Conservation (phyloP, 768 basidiomycete genomes). For the Trametes meyenii region DNA sequence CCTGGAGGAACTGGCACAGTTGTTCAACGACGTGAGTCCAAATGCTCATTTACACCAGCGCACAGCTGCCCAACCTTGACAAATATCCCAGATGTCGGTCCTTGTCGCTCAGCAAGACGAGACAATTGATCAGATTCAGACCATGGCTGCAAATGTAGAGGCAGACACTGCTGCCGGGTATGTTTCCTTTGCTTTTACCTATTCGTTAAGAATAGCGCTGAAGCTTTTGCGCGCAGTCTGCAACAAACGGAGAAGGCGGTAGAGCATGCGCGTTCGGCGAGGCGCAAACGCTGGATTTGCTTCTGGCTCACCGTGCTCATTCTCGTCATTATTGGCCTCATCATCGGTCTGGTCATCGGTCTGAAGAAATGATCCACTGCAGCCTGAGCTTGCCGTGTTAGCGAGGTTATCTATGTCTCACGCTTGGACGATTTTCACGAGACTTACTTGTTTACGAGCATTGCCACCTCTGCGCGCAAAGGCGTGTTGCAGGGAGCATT, state of each 20-base stretch:
- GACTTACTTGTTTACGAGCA: slow-evolving; percentile 1
- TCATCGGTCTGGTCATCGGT: slow-evolving; percentile 48
- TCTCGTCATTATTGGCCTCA: slow-evolving; percentile 58
- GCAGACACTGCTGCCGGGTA: slow-evolving; percentile 74
- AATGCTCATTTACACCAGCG: background rate
- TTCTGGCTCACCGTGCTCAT: slow-evolving; percentile 65
- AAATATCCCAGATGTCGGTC: slow-evolving; percentile 63
- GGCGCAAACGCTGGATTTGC: slow-evolving; percentile 87
- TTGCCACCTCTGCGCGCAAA: background rate
- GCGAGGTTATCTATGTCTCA: background rate
- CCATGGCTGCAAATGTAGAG: slow-evolving; percentile 62
- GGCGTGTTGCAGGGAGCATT: background rate
- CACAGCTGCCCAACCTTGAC: too few species aligned
- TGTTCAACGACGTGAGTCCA: slow-evolving; percentile 74
- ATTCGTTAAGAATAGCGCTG: background rate
- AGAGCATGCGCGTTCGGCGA: slow-evolving; percentile 64
- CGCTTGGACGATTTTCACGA: slow-evolving; percentile 9
- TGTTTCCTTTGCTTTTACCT: slow-evolving; percentile 30
- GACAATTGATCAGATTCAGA: slow-evolving; percentile 64
- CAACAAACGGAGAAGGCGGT: slow-evolving; percentile 70
- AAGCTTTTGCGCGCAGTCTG: slow-evolving; percentile 42
- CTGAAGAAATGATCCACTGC: background rate
- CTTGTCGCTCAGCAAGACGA: slow-evolving; percentile 83
- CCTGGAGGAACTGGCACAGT: slow-evolving; percentile 82
- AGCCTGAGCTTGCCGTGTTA: background rate